Evolutionary conservation across 169 alveolate species (phyloP), one percentile per base, ranked within the genome.

Genomic region (Eimeria necatrix): DNA sequence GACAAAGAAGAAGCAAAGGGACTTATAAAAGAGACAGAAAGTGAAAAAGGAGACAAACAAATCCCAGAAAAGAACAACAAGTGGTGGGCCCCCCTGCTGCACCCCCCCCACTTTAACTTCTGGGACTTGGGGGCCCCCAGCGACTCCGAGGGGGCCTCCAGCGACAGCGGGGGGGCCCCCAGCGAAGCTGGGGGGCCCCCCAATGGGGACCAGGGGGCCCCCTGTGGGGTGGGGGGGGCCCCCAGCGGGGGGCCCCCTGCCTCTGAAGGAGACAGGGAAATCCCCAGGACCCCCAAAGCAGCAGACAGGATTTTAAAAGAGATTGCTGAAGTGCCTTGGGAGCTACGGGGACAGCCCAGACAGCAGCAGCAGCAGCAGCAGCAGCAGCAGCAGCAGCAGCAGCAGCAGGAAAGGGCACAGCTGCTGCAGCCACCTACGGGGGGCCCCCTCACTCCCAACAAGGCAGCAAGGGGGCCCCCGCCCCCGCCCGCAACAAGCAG

Each of bases 381-480:
- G 78, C 78, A 12, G 46, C 78, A 12, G 6, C 78, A 68, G 78
- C 78, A 68, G 78, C 78, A 12, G 78, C 78, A 68, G 78, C 26
- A 68, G 20, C 78, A 12, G 20, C 78, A 68, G 78, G 46, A 68
- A n/a, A 12, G 26, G 16, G 10, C 16, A 6, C 20, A 68, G 46
- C 78, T 18, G 20, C 20, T n/a, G 26, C 46, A 12, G 20, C 20
- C 8, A 8, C 64, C 14, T 56, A 56, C 64, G 64, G 20, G 64
- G 64, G 64, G 8, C 14, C 64, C 64, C 14, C 64, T 8, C 78
- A 8, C 6, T n/a, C 6, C 46, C 78, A 68, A n/a, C 78, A n/a
- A 68, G 26, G 6, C 78, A 56, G 14, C 64, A 56, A 56, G 64
- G 14, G 64, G 64, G 64, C 64, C 64, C 64, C 64, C 64, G 8